Evolutionary conservation across 345 rosid species (phyloP), one percentile per base, ranked within the genome.

Genomic region (Kandelia obovata): DNA sequence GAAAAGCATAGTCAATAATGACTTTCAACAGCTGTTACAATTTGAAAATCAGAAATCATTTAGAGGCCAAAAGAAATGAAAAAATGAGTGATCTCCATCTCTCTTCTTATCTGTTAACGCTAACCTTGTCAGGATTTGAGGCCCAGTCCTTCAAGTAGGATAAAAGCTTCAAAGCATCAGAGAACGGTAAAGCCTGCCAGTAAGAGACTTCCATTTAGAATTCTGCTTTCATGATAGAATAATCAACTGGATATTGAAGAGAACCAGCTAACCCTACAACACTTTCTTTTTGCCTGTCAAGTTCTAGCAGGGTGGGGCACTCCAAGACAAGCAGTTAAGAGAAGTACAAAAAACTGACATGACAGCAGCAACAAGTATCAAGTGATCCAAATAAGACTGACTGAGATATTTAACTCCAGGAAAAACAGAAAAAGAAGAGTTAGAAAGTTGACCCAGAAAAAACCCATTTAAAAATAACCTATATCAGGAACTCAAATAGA

Each of bases 151-250:
- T 83, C 75, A 78, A 62, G 78, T 87, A 92, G 59, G 87, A 82
- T 25, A 95, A 78, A 69, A 95, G 88, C 86, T 87, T 95, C 71
- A 95, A 78, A 66, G 94, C 89, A 84, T 90, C 96, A 39, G 99
- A 88, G 84, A 95, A 95, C 72, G 96, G 89, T 72, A 95, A 75
- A 65, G 93, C 87, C 99, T 92, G 84, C 74, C 75, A 30, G 46
- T 32, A 66, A 69, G 75, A 8, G 32, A 69, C 31, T 58, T 68
- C 4, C 51, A 69, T 5, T 76, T 27, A 49, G 70, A 61, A 17
- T 23, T 62, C 3, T 8, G 26, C 8, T 8, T 5, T 23, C 19
- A 25, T 27, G 28, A 56, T 21, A 25, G 16, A 56, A 56, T 21
- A 3, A 56, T 25, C 59, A 25, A 56, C 59, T 9, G 59, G 30